Evolutionary conservation across 495 filamentous ascomycete species (phyloP).

Genomic region (Neurospora cerealis): DNA sequence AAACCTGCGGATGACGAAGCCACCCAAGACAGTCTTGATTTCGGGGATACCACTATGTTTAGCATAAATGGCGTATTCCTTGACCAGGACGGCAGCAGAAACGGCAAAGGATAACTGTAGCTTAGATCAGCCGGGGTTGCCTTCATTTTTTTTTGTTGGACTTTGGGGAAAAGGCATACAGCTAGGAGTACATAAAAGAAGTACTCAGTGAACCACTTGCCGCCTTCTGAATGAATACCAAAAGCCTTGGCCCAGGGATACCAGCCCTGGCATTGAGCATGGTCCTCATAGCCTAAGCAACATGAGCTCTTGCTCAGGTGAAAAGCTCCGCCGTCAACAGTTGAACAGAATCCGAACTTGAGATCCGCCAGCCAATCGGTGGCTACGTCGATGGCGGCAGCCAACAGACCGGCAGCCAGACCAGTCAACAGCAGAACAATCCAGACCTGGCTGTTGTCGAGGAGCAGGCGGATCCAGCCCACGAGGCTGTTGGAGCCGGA

Average conservation of each 20-base stretch:
- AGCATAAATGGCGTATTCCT: conserved; percentile 76
- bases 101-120: conserved; percentile 67
- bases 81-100: conserved; percentile 69
- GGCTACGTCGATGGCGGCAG: conserved; percentile 83
- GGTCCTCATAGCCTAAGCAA: conserved; percentile 79
- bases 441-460: conserved; percentile 89
- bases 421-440: conserved; percentile 67
- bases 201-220: conserved; percentile 74
- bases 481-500: conserved; percentile 59
- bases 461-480: conserved; percentile 58
- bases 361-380: conserved; percentile 91
- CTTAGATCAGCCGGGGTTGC: not conserved
- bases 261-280: conserved; percentile 74
- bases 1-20: conserved; percentile 87
- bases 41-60: conserved; percentile 96
- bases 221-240: conserved; percentile 50
- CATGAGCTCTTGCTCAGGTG: conserved; percentile 88
- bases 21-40: conserved; percentile 93
- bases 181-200: conserved; percentile 76
- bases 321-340: conserved; percentile 70
- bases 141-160: not conserved
- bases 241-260: conserved; percentile 72
- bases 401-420: conserved; percentile 70
- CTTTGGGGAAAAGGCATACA: conserved; percentile 36
- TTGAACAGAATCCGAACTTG: conserved; percentile 83